phyloP scores from a whole-genome alignment of 192 early-diverging fungal species.

The Backusella parvicylindrica region DNA sequence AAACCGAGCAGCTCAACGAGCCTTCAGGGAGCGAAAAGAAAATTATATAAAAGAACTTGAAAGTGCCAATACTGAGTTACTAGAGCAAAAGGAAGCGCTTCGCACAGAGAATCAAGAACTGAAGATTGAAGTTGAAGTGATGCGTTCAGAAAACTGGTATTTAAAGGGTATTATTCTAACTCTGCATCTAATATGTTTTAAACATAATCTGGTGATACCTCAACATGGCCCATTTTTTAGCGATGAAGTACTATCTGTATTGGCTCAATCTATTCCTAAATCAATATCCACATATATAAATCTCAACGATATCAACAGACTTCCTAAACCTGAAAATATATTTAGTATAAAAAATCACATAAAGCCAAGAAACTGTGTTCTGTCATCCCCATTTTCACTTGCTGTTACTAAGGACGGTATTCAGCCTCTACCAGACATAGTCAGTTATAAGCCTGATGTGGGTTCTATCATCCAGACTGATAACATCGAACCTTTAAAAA shows the following conservation, averaged over 20 bases:
- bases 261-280: constrained; percentile 20
- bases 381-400: not conserved
- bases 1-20: constrained; percentile 88
- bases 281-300: constrained; percentile 25
- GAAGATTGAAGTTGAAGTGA: constrained; percentile 35
- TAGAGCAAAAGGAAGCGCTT: constrained; percentile 52
- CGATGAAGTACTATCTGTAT: constrained; percentile 11
- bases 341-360: constrained; percentile 3
- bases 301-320: constrained; percentile 23
- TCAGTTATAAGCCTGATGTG: not conserved
- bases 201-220: constrained; percentile 20
- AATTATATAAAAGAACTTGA: constrained; percentile 74
- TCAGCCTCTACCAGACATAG: not conserved
- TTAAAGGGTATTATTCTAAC: constrained; percentile 43
- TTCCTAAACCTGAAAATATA: constrained; percentile 9
- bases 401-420: not conserved
- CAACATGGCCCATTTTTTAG: constrained; percentile 23
- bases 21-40: constrained; percentile 85
- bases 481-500: not conserved
- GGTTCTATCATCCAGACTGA: not conserved
- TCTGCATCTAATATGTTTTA: constrained; percentile 36
- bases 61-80: constrained; percentile 62
- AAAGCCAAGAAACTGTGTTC: not conserved
- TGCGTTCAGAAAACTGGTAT: constrained; percentile 44
- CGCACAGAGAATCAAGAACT: constrained; percentile 34